Conservation (phyloP, 331 rosid genomes). For the Rhamnella rubrinervis region DNA sequence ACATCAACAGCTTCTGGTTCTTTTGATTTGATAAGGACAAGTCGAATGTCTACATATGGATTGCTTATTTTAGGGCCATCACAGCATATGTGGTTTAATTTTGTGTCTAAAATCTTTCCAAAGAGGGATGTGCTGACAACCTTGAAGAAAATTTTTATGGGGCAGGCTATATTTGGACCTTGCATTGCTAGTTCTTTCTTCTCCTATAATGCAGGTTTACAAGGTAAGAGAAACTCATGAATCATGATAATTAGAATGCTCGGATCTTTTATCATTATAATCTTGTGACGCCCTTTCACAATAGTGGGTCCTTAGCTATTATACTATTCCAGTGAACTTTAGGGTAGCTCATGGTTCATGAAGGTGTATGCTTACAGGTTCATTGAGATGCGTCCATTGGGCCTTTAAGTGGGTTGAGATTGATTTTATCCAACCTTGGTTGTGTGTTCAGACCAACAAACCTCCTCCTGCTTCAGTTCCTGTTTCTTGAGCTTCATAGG, state of each 20-base stretch:
- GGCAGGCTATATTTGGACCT: conserved; percentile 71
- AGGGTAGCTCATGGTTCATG: not conserved
- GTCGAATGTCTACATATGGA: conserved; percentile 64
- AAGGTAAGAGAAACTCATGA: conserved; percentile 44
- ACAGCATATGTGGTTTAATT: conserved; percentile 72
- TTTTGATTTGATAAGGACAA: conserved; percentile 48
- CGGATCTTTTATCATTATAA: not conserved
- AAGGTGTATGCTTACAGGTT: not conserved
- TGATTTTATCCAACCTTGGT: not conserved
- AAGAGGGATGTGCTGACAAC: conserved; percentile 58
- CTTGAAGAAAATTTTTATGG: conserved; percentile 66
- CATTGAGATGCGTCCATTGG: not conserved
- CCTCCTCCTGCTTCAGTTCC: not conserved
- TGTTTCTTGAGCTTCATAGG: conserved; percentile 4
- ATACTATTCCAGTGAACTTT: not conserved
- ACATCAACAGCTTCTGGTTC: conserved; percentile 48
- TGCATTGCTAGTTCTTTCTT: conserved; percentile 60
- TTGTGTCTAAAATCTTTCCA: conserved; percentile 51
- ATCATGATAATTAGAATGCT: not conserved
- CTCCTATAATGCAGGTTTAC: conserved; percentile 55
- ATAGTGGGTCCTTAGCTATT: not conserved
- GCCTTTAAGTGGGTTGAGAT: not conserved
- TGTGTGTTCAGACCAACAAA: not conserved
- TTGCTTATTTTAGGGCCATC: conserved; percentile 70
- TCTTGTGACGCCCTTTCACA: not conserved